These are phyloP conservation scores for Hypholoma sublateritium DNA, from an alignment of 768 basidiomycete species.

Conservation along the genomic window DNA sequence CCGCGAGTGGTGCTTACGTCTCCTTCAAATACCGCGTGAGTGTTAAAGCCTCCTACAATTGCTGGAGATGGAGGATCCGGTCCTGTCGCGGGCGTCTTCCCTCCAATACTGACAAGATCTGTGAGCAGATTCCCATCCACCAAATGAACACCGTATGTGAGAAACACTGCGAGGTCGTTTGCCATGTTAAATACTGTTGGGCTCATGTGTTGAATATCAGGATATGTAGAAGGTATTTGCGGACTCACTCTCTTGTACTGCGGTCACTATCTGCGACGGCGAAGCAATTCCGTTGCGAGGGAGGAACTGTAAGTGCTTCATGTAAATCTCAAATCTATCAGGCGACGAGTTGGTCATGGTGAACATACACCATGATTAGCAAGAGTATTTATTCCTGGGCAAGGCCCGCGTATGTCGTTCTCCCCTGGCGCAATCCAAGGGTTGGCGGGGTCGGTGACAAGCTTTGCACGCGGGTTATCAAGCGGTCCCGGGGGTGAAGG, in stretches of 20 bases:
- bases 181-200: slow-evolving; percentile 22
- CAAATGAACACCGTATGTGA: slow-evolving; percentile 13
- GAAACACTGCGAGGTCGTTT: slow-evolving; percentile 16
- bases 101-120: slow-evolving; percentile 21
- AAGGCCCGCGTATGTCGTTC: slow-evolving; percentile 2
- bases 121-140: slow-evolving; percentile 23
- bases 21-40: slow-evolving; percentile 24
- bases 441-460: slow-evolving; percentile 1
- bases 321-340: not conserved
- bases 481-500: not conserved
- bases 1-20: slow-evolving; percentile 13
- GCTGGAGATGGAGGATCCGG: slow-evolving; percentile 21
- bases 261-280: slow-evolving; percentile 14
- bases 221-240: not conserved
- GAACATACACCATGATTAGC: slow-evolving; percentile 1
- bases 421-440: not conserved
- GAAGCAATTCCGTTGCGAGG: slow-evolving; percentile 15
- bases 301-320: slow-evolving; percentile 6
- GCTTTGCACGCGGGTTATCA: not conserved
- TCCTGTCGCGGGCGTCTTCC: slow-evolving; percentile 19
- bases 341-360: too few relatives aligned
- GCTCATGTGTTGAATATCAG: not conserved
- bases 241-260: slow-evolving; percentile 16
- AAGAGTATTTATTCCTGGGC: slow-evolving; percentile 4
- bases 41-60: slow-evolving; percentile 21